Percentiles rank a stretch among this genome's conserved stretches.
Evolutionary conservation across 192 early-diverging fungal genomes (phyloP).

Genomic region (Backusella psychrophila): DNA sequence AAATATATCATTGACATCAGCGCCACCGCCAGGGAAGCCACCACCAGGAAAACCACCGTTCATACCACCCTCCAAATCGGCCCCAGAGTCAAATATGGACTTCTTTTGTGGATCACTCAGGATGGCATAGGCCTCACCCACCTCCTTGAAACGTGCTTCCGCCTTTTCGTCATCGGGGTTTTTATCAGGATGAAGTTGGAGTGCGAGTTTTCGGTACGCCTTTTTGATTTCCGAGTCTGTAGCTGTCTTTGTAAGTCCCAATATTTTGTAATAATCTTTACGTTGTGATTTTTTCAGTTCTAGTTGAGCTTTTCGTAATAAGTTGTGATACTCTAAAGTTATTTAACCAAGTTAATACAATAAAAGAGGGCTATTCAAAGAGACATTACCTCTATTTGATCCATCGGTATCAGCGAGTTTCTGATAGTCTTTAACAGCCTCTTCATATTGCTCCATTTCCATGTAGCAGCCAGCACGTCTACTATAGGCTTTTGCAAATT

Average conservation of each 20-base stretch:
- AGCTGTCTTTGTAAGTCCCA: constrained; percentile 74
- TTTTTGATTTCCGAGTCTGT: constrained; percentile 79
- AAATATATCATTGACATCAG: constrained; percentile 62
- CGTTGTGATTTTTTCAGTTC: constrained; percentile 69
- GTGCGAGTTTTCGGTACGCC: constrained; percentile 80
- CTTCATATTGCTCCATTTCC: constrained; percentile 73
- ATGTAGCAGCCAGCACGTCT: constrained; percentile 73
- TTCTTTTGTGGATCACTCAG: constrained; percentile 82
- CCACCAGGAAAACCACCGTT: constrained; percentile 38
- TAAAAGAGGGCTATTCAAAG: not conserved
- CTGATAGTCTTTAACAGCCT: constrained; percentile 76
- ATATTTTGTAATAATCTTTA: constrained; percentile 96
- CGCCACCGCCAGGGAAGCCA: constrained; percentile 37
- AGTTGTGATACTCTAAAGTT: constrained; percentile 34
- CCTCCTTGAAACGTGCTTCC: constrained; percentile 81
- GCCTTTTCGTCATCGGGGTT: constrained; percentile 67
- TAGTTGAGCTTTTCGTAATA: constrained; percentile 55
- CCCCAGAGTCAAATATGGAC: constrained; percentile 74
- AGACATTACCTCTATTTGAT: constrained; percentile 53
- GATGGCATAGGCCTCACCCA: constrained; percentile 77
- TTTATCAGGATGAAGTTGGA: constrained; percentile 93
- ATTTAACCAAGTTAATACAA: not conserved
- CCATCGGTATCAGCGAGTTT: constrained; percentile 55
- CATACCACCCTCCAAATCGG: constrained; percentile 68
- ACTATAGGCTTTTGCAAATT: constrained; percentile 73